phyloP scores from a whole-genome alignment of 768 basidiomycete genomes.

The Termitomyces sp. region DNA sequence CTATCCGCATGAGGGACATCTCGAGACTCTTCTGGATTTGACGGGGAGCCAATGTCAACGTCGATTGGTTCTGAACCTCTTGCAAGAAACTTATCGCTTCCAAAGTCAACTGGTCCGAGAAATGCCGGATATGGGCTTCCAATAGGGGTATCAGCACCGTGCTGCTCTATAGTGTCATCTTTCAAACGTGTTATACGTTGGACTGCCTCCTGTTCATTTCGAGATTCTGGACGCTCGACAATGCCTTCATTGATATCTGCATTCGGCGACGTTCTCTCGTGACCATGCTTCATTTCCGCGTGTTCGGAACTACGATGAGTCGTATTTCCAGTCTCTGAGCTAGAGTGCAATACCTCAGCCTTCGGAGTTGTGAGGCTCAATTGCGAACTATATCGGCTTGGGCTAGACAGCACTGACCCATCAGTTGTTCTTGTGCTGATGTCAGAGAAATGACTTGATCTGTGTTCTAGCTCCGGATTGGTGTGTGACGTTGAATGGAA shows the following conservation, averaged over 20 bases:
- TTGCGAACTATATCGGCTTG: neutral
- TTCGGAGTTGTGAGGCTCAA: neutral
- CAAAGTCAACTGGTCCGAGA: neutral
- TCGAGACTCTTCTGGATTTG: neutral
- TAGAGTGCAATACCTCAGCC: neutral
- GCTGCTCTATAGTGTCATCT: neutral
- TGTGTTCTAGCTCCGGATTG: neutral
- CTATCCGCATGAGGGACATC: neutral
- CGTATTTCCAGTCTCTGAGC: neutral
- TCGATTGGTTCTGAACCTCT: neutral
- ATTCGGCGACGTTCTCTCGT: neutral
- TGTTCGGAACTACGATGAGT: neutral
- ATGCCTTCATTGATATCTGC: neutral
- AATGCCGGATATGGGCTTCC: neutral
- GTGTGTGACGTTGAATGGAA: slow-evolving; percentile 4
- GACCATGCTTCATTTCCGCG: neutral
- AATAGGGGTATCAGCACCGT: neutral
- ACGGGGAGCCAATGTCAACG: neutral
- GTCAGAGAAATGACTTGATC: neutral
- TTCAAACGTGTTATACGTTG: neutral
- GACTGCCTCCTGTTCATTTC: neutral
- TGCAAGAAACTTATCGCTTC: neutral
- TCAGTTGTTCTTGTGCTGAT: slow-evolving; percentile 11
- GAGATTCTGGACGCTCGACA: neutral
- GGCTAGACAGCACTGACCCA: slow-evolving; percentile 4